Evolutionary conservation across 2,329 filamentous ascomycete species (phyloP).

Genomic region (Diaporthe ampelina): DNA sequence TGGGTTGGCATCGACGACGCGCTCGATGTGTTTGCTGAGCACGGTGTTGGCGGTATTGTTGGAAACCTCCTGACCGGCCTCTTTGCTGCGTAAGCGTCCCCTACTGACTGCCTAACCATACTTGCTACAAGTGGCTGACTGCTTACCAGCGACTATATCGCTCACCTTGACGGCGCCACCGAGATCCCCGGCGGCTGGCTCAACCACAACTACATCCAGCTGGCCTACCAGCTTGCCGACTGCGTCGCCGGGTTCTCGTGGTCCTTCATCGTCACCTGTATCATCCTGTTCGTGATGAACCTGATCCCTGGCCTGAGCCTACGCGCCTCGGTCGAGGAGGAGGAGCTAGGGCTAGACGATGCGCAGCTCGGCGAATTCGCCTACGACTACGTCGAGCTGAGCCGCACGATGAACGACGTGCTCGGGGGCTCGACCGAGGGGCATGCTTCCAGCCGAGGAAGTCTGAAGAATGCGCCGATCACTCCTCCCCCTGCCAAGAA

Average conservation of each 20-base stretch:
- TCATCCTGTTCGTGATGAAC: conserved; percentile 80
- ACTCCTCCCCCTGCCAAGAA: conserved; percentile 9
- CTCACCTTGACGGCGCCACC: conserved; percentile 78
- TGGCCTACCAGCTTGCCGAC: conserved; percentile 80
- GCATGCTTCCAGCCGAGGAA: conserved; percentile 42
- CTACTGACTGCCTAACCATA: background rate
- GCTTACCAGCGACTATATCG: conserved; percentile 73
- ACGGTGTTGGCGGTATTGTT: conserved; percentile 85
- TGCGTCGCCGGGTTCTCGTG: conserved; percentile 75
- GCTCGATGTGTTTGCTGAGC: conserved; percentile 92
- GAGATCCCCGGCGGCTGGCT: conserved; percentile 76
- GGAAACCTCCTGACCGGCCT: conserved; percentile 85
- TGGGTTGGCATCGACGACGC: conserved; percentile 84
- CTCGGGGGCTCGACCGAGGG: conserved; percentile 35
- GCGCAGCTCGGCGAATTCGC: conserved; percentile 86
- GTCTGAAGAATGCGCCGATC: conserved; percentile 41
- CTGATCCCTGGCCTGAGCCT: conserved; percentile 78
- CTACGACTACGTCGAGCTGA: conserved; percentile 84
- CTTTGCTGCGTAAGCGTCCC: conserved; percentile 74
- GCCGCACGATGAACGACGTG: conserved; percentile 71
- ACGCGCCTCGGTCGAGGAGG: conserved; percentile 75
- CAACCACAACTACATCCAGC: conserved; percentile 78
- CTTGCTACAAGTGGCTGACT: conserved; percentile 37
- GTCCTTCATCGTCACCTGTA: conserved; percentile 75
- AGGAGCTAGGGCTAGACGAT: conserved; percentile 79